A percentile compares a stretch with the other conserved stretches of the same genome.
Conservation (phyloP, 1,284 basidiomycete species). For the Boletellus deceptivus region DNA sequence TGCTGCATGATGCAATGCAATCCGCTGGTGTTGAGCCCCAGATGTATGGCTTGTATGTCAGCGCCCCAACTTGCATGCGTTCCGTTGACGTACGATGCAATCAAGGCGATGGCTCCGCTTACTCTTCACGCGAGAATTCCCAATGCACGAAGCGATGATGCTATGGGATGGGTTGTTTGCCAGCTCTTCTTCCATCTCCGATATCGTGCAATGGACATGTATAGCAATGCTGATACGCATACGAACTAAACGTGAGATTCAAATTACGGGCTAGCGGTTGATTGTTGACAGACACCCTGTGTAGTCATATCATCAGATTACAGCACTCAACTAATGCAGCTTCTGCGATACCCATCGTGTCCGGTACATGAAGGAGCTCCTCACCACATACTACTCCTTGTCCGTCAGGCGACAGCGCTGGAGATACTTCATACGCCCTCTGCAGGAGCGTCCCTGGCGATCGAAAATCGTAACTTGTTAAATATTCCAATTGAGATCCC, state of each 20-base stretch:
- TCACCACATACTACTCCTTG: slow-evolving; percentile 65
- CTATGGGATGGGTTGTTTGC: slow-evolving; percentile 94
- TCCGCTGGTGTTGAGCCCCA: slow-evolving; percentile 86
- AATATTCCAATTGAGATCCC: slow-evolving; percentile 67
- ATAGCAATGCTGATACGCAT: slow-evolving; percentile 92
- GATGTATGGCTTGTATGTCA: slow-evolving; percentile 83
- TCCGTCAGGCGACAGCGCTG: slow-evolving; percentile 79
- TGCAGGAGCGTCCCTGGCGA: slow-evolving; percentile 69
- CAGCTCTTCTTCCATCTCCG: slow-evolving; percentile 62
- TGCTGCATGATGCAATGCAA: slow-evolving; percentile 73
- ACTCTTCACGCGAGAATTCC: slow-evolving; percentile 87
- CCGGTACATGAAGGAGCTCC: slow-evolving; percentile 33
- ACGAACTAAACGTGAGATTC: slow-evolving; percentile 72
- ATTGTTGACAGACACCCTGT: slow-evolving; percentile 10
- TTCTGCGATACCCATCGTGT: slow-evolving; percentile 80
- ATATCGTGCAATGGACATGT: slow-evolving; percentile 80
- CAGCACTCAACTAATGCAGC: slow-evolving; percentile 74
- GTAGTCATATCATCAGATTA: slow-evolving; percentile 85
- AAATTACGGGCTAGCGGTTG: slow-evolving; percentile 1
- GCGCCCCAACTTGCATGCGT: slow-evolving; percentile 4
- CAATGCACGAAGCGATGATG: slow-evolving; percentile 69
- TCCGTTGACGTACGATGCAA: slow-evolving; percentile 12
- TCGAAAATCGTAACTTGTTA: slow-evolving; percentile 79
- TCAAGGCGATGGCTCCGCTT: slow-evolving; percentile 86
- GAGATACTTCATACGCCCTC: slow-evolving; percentile 71